These are phyloP conservation scores for Strigomonas culicis DNA, from an alignment of 208 protist genomes.

Conservation along the genomic window DNA sequence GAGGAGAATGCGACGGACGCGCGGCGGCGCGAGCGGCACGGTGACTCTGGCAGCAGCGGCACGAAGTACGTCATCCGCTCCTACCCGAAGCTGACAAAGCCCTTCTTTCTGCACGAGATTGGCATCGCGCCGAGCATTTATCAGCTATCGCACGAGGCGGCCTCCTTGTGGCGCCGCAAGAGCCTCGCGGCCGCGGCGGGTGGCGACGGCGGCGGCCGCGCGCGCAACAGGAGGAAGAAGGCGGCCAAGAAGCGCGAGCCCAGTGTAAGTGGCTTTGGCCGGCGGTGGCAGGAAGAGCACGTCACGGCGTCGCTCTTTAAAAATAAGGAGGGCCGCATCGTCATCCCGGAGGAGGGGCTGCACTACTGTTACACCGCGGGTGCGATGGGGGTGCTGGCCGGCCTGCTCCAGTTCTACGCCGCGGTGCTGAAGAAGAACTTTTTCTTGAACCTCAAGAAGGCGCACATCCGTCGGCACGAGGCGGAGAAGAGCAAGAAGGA, in stretches of 20 bases:
- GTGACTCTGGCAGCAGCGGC: conserved; percentile 8
- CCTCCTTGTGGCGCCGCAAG: too few species aligned
- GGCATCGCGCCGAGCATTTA: conserved; percentile 23
- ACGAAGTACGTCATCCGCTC: conserved; percentile 34
- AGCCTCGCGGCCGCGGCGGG: too few species aligned
- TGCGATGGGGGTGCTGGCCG: conserved; percentile 52
- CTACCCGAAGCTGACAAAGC: conserved; percentile 23
- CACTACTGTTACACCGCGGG: conserved; percentile 53
- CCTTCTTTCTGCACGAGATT: conserved; percentile 29
- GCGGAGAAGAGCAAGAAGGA: conserved; percentile 24
- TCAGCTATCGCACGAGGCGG: too few species aligned
- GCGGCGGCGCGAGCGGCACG: background rate
- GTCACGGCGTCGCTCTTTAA: too few species aligned
- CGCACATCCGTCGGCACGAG: conserved; percentile 12
- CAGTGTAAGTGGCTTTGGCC: too few species aligned
- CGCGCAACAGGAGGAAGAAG: too few species aligned
- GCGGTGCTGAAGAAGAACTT: conserved; percentile 31
- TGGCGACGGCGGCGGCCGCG: too few species aligned
- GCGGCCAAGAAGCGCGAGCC: too few species aligned
- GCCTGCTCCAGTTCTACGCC: conserved; percentile 39
- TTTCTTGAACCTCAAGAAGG: conserved; percentile 18
- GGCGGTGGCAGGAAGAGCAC: too few species aligned
- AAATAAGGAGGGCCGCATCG: conserved; percentile 5
- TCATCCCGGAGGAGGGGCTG: conserved; percentile 24
- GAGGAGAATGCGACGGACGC: background rate